Evolutionary conservation across 2,329 filamentous ascomycete genomes (phyloP).

Genomic region (Penicillium sp.): DNA sequence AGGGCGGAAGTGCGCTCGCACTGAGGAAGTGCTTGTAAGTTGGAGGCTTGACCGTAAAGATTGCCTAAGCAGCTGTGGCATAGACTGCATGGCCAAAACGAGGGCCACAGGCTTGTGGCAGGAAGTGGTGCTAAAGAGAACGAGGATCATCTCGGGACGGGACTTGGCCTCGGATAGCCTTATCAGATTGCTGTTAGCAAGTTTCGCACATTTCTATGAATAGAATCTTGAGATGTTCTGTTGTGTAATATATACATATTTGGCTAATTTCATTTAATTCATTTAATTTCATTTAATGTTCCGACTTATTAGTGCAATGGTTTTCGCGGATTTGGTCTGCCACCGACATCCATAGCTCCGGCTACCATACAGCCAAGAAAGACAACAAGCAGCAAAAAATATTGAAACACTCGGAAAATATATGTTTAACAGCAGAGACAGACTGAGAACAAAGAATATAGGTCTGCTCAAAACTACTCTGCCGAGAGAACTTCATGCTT

Average conservation of each 20-base stretch:
- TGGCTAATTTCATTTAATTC: background rate
- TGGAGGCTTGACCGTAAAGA: conserved; percentile 32
- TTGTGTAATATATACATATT: background rate
- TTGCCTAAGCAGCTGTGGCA: conserved; percentile 42
- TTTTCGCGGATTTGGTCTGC: background rate
- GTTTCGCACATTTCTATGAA: background rate
- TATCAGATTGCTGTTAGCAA: conserved; percentile 20
- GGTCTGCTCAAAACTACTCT: background rate
- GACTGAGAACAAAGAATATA: background rate
- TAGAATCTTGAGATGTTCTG: background rate
- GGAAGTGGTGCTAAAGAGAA: conserved; percentile 14
- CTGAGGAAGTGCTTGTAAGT: conserved; percentile 24
- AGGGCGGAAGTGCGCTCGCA: conserved; percentile 24
- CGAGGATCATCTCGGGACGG: conserved; percentile 21
- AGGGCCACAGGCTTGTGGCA: conserved; percentile 21
- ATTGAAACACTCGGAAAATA: background rate
- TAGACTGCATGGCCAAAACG: conserved; percentile 39
- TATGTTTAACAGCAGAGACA: background rate
- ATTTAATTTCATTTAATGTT: background rate
- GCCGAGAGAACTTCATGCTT: background rate
- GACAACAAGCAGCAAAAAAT: background rate
- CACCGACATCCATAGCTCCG: background rate
- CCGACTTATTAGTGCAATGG: background rate
- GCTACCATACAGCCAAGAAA: too few species aligned
- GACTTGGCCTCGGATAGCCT: conserved; percentile 14